Base-by-base conservation (phyloP, 495 filamentous ascomycete genomes). In the Xylaria grammica region DNA sequence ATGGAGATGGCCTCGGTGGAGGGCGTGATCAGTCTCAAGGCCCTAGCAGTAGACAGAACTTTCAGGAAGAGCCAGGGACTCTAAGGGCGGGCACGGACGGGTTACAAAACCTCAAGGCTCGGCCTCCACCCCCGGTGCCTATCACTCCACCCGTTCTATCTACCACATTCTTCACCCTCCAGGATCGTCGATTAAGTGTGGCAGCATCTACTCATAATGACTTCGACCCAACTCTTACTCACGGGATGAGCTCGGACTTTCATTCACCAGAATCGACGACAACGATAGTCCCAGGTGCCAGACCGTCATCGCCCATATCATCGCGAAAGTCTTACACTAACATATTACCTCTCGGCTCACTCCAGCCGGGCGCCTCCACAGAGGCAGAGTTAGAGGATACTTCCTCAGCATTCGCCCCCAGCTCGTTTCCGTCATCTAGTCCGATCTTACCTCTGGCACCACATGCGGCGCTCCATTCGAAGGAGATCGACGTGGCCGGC, bases 261-360 rank as follows among this genome's bases (percentile, higher is more conserved):
- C 70, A 67, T 29, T 69, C 68, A 34, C 48, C 64, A 7, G 65
- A 67, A 13, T 75, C 79, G 0, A 75, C 70, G 1, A 75, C 77
- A 0, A 65, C 69, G 4, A 62, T 52, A 36, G 62, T 67, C 46
- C 68, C 73, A 3, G 75, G 70, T 52, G 68, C 69, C 50, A 64
- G 61, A 42, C 69, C 65, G 49, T 67, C 72, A 20, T 69, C 71
- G 5, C 68, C 71, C 0, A 73, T 72, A 29, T 71, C 78, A 11
- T 70, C 74, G 20, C 72, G 75, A n/a, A 72, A 73, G 63, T 80
- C 79, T 4, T 83, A 81, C 67, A 77, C 75, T 49, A 81, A 68
- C 63, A 74, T 69, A 34, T 30, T 81, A 4, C 70, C 81, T 19
- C 65, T 81, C 15, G 71, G 76, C 3, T 26, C 66, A 15, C 58